Conservation (phyloP, 2,329 filamentous ascomycete genomes). For the Penicillium sp. region DNA sequence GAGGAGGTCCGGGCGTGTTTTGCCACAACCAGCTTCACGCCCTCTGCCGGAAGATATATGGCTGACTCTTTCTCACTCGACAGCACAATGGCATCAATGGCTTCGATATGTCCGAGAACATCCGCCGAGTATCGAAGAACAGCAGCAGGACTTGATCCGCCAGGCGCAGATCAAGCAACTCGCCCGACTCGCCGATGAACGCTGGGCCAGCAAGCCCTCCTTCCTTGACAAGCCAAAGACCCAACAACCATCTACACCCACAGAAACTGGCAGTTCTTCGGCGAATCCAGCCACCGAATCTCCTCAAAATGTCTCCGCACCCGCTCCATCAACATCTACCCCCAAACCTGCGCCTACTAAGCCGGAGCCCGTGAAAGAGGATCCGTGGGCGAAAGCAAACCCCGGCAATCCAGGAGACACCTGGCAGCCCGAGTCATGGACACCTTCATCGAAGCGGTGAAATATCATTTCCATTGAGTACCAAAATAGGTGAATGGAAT, state of each 20-base stretch:
- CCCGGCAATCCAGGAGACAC: conserved; percentile 62
- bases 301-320: conserved; percentile 24
- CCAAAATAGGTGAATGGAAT: not conserved
- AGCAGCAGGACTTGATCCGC: conserved; percentile 62
- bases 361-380: conserved; percentile 27
- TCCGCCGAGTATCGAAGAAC: conserved; percentile 64
- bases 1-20: conserved; percentile 3
- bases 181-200: conserved; percentile 64
- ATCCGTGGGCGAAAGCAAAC: conserved; percentile 66
- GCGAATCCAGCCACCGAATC: conserved; percentile 43
- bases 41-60: conserved; percentile 3
- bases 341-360: conserved; percentile 18
- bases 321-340: conserved; percentile 7
- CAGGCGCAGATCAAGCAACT: conserved; percentile 65
- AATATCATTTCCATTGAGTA: conserved; percentile 33
- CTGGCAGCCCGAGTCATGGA: conserved; percentile 73
- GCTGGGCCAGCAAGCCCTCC: conserved; percentile 66
- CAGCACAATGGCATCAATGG: conserved; percentile 73
- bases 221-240: conserved; percentile 62
- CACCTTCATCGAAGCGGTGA: conserved; percentile 52
- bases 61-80: conserved; percentile 25
- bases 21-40: not conserved
- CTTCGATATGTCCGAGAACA: conserved; percentile 65
- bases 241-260: conserved; percentile 55
- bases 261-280: conserved; percentile 51